Evolutionary conservation across 2,329 filamentous ascomycete species (phyloP).

Genomic region (Penicillium psychrosexuale): DNA sequence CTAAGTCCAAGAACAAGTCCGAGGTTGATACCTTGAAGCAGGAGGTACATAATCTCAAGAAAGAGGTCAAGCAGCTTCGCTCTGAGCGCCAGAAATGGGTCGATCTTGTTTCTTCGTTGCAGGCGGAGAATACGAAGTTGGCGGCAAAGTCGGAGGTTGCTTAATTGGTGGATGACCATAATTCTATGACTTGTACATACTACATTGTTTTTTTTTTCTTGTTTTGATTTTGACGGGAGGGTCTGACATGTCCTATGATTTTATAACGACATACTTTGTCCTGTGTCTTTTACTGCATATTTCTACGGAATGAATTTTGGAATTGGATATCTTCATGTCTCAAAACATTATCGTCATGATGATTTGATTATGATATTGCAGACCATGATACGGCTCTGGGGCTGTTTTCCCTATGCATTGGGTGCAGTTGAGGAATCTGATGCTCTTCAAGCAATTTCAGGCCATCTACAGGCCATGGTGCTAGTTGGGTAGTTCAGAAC

Average conservation of each 20-base stretch:
- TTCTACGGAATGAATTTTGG: neutral
- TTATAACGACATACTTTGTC: neutral
- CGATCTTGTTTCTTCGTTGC: conserved; percentile 53
- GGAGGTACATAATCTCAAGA: conserved; percentile 48
- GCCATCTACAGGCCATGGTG: neutral
- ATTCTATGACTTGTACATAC: neutral
- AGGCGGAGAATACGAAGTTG: conserved; percentile 57
- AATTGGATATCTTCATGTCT: neutral
- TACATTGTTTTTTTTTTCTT: neutral
- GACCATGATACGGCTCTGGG: neutral
- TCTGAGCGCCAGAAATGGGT: conserved; percentile 51
- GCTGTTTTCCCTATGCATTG: neutral
- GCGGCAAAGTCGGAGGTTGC: conserved; percentile 28
- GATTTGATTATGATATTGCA: neutral
- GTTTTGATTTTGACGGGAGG: neutral
- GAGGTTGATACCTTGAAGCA: conserved; percentile 49
- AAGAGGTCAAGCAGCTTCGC: conserved; percentile 49
- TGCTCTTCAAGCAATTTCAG: neutral
- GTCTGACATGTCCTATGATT: neutral
- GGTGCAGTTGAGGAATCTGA: neutral
- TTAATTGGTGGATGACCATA: neutral
- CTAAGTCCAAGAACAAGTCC: conserved; percentile 31
- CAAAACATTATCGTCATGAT: too few relatives aligned
- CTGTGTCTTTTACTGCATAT: neutral
- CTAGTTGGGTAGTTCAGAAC: too few relatives aligned